Percentiles rank a stretch among this genome's conserved stretches.
Conservation (phyloP, 106 monocot genomes). For the Ottelia alismoides region DNA sequence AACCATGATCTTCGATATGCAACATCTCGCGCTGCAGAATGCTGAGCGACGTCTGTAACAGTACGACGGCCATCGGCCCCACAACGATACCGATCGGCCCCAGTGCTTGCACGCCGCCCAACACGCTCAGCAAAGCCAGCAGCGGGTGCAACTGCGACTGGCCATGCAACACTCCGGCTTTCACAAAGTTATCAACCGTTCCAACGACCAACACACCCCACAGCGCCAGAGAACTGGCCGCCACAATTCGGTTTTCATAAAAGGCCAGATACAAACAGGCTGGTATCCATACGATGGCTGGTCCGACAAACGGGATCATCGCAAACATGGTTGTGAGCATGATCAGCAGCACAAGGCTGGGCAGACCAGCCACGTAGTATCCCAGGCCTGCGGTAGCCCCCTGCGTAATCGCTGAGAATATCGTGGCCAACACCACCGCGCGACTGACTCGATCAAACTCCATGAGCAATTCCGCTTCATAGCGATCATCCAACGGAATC, state of each 20-base stretch:
- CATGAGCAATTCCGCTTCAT: not conserved
- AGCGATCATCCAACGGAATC: not conserved
- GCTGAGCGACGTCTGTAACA: too few species aligned
- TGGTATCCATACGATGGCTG: not conserved
- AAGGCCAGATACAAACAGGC: not conserved
- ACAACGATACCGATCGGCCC: too few species aligned
- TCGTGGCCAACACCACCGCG: not conserved
- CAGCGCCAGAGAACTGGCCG: not conserved
- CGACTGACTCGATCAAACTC: not conserved
- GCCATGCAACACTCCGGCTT: too few species aligned
- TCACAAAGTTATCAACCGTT: too few species aligned
- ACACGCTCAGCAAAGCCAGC: too few species aligned
- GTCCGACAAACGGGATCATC: not conserved
- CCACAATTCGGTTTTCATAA: not conserved
- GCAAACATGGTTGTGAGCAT: not conserved
- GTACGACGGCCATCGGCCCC: too few species aligned
- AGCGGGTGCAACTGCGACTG: too few species aligned
- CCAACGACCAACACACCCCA: too few species aligned
- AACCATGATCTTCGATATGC: too few species aligned
- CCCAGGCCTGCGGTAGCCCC: not conserved
- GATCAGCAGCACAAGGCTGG: not conserved
- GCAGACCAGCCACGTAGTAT: not conserved
- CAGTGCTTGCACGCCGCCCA: too few species aligned
- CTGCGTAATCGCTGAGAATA: not conserved
- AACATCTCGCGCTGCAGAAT: too few species aligned